Conservation (phyloP, 495 filamentous ascomycete genomes). For the Glarea lozoyensis region DNA sequence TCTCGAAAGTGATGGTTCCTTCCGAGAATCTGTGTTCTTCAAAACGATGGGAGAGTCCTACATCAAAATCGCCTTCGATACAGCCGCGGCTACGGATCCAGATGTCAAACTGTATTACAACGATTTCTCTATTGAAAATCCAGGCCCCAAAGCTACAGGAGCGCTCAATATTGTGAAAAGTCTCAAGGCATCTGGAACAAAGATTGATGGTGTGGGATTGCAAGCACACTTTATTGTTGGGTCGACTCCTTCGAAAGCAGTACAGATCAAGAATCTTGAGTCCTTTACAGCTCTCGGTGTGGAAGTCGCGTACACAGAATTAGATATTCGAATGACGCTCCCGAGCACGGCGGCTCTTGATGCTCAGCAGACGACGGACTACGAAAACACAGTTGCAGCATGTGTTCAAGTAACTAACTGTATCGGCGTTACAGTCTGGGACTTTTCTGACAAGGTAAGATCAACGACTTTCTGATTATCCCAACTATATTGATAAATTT, state of each 20-base stretch:
- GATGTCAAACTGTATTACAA: constrained; percentile 61
- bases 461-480: background rate
- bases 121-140: constrained; percentile 57
- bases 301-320: constrained; percentile 53
- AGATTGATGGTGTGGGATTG: constrained; percentile 58
- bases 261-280: constrained; percentile 39
- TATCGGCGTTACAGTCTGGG: constrained; percentile 61
- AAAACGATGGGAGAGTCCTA: constrained; percentile 47
- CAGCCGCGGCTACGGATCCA: constrained; percentile 37
- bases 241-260: constrained; percentile 31
- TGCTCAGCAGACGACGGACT: constrained; percentile 48
- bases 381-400: constrained; percentile 38
- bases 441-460: constrained; percentile 30
- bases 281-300: constrained; percentile 40
- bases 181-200: constrained; percentile 40
- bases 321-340: constrained; percentile 46
- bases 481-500: background rate
- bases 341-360: constrained; percentile 29
- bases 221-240: constrained; percentile 56
- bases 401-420: constrained; percentile 48
- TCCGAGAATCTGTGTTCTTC: constrained; percentile 47
- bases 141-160: constrained; percentile 37
- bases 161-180: constrained; percentile 40
- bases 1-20: constrained; percentile 56
- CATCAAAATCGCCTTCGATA: constrained; percentile 45